Conservation (phyloP, 345 rosid genomes). For the Schrenkiella parvula region DNA sequence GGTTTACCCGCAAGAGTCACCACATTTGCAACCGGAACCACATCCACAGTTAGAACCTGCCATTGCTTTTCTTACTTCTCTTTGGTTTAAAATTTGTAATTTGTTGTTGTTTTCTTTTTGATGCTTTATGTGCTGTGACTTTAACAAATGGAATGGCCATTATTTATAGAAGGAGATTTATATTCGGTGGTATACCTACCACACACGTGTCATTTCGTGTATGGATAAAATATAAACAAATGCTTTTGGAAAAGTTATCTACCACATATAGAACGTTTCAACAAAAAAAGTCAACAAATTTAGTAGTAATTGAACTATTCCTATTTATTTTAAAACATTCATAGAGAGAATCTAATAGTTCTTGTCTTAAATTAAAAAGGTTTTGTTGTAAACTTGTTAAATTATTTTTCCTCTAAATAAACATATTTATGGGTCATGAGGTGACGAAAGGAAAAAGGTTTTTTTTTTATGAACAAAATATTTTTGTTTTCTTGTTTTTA, state of each 20-base stretch:
- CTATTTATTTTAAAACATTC: background rate
- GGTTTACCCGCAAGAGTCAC: constrained; percentile 37
- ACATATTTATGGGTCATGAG: background rate
- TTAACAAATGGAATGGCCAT: background rate
- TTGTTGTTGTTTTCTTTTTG: background rate
- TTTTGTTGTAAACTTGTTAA: background rate
- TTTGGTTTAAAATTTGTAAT: background rate
- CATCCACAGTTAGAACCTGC: constrained; percentile 40
- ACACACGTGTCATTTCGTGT: constrained; percentile 28
- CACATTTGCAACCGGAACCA: constrained; percentile 41
- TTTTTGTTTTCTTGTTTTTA: too few relatives aligned
- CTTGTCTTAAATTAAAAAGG: background rate
- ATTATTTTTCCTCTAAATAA: background rate
- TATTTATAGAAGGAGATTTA: constrained; percentile 22
- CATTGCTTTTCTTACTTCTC: constrained; percentile 25
- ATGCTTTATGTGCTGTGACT: constrained; percentile 8
- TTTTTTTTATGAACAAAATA: too few relatives aligned
- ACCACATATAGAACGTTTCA: background rate
- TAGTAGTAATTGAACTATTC: background rate
- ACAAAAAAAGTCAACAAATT: background rate
- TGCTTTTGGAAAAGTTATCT: background rate
- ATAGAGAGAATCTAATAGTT: background rate
- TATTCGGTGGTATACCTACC: constrained; percentile 3
- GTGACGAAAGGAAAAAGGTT: background rate
- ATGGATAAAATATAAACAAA: background rate